A percentile compares a stretch with the other conserved stretches of the same genome.
phyloP scores from a whole-genome alignment of 768 basidiomycete species.

The Amanita pallidorosea region DNA sequence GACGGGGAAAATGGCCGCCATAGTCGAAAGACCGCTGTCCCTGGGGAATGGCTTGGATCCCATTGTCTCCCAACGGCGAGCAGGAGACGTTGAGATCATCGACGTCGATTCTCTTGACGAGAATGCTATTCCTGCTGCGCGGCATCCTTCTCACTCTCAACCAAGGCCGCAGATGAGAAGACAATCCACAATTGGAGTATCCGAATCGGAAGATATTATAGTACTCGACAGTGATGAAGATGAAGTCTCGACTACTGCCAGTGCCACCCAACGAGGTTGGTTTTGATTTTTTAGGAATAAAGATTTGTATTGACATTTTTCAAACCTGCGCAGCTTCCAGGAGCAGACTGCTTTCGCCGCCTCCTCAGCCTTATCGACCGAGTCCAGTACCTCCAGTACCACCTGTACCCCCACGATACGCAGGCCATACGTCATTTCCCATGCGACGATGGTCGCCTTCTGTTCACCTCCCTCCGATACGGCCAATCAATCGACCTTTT shows the following conservation, averaged over 20 bases:
- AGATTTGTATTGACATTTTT: background rate
- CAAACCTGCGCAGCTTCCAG: conserved; percentile 4
- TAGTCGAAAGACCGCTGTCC: conserved; percentile 4
- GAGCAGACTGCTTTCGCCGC: conserved; percentile 30
- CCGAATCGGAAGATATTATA: background rate
- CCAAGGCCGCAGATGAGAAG: conserved; percentile 5
- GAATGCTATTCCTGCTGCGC: conserved; percentile 3
- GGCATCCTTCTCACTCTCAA: background rate
- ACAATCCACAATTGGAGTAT: background rate
- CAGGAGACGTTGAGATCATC: conserved; percentile 27
- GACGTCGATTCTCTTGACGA: conserved; percentile 31
- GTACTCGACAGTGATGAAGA: conserved; percentile 3
- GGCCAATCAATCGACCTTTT: conserved; percentile 40
- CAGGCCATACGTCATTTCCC: conserved; percentile 25
- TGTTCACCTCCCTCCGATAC: conserved; percentile 30
- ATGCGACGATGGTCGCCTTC: conserved; percentile 22
- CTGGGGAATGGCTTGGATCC: background rate
- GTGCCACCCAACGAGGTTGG: background rate
- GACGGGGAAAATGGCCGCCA: conserved; percentile 2
- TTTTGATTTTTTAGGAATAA: background rate
- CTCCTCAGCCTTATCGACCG: conserved; percentile 29
- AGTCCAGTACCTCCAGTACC: conserved; percentile 48
- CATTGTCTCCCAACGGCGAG: background rate
- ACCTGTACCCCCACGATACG: conserved; percentile 27
- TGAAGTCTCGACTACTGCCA: background rate